Conservation (phyloP, 139 green algal species). For the Mychonastes homosphaera region DNA sequence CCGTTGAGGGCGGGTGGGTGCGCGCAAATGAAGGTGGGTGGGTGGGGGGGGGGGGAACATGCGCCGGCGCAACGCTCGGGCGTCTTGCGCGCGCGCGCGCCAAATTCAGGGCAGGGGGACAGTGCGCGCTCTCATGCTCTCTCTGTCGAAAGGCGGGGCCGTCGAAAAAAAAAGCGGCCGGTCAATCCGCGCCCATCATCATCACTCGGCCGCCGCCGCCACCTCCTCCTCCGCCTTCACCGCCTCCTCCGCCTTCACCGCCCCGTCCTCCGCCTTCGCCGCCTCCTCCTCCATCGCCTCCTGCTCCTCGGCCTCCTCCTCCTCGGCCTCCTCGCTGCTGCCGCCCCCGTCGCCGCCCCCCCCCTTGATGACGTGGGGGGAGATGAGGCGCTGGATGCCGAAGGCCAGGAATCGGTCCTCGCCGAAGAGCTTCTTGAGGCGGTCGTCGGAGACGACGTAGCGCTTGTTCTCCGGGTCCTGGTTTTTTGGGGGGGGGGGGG, state of each 20-base stretch:
- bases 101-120: too few species aligned
- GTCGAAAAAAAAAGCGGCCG: too few species aligned
- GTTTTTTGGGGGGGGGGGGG: not conserved
- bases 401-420: slow-evolving; percentile 43
- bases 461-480: slow-evolving; percentile 49
- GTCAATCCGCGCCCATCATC: too few species aligned
- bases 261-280: not conserved
- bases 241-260: not conserved
- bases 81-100: too few species aligned
- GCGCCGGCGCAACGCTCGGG: too few species aligned
- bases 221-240: not conserved
- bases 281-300: not conserved
- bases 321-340: not conserved
- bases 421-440: slow-evolving; percentile 44
- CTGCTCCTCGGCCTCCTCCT: not conserved
- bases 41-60: too few species aligned
- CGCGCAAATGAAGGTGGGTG: too few species aligned
- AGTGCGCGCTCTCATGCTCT: too few species aligned
- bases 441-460: slow-evolving; percentile 43
- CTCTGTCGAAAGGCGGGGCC: too few species aligned
- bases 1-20: too few species aligned
- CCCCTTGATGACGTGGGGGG: slow-evolving; percentile 28
- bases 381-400: slow-evolving; percentile 29
- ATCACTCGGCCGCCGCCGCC: not conserved
- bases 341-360: slow-evolving; percentile 1